Conservation (phyloP, 2,329 filamentous ascomycete species). For the Pseudogymnoascus destructans region DNA sequence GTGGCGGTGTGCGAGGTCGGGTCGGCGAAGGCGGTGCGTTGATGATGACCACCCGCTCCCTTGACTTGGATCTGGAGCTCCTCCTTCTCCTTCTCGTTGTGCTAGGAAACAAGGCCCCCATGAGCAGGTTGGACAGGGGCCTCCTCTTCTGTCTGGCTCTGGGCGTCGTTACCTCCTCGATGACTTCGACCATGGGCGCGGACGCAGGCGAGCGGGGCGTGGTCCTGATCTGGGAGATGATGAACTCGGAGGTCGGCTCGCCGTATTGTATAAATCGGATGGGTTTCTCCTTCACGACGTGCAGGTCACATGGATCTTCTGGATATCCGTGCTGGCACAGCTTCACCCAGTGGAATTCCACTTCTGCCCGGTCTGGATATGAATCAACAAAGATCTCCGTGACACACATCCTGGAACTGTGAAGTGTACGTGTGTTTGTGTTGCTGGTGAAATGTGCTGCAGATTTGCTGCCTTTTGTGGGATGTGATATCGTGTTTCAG, state of each 20-base stretch:
- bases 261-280: constrained; percentile 27
- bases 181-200: constrained; percentile 10
- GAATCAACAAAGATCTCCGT: constrained; percentile 35
- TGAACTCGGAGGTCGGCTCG: constrained; percentile 25
- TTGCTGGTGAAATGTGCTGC: constrained; percentile 16
- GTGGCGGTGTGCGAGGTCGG: constrained; percentile 18
- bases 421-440: constrained; percentile 16
- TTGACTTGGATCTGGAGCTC: not conserved
- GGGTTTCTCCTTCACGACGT: constrained; percentile 32
- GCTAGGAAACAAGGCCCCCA: not conserved
- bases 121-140: not conserved
- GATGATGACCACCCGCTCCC: not conserved
- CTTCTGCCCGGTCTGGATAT: constrained; percentile 33
- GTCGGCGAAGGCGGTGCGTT: constrained; percentile 16
- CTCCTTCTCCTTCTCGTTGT: not conserved
- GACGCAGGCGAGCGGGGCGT: constrained; percentile 17
- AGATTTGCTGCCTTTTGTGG: constrained; percentile 15
- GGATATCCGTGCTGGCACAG: constrained; percentile 30
- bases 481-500: not conserved
- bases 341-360: constrained; percentile 27
- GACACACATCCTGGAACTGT: constrained; percentile 36
- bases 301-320: constrained; percentile 32
- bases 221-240: constrained; percentile 30
- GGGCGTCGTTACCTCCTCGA: not conserved
- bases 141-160: not conserved